These are phyloP conservation scores for Papiliotrema nemorosa DNA, from an alignment of 1,284 basidiomycete genomes.

Conservation along the genomic window DNA sequence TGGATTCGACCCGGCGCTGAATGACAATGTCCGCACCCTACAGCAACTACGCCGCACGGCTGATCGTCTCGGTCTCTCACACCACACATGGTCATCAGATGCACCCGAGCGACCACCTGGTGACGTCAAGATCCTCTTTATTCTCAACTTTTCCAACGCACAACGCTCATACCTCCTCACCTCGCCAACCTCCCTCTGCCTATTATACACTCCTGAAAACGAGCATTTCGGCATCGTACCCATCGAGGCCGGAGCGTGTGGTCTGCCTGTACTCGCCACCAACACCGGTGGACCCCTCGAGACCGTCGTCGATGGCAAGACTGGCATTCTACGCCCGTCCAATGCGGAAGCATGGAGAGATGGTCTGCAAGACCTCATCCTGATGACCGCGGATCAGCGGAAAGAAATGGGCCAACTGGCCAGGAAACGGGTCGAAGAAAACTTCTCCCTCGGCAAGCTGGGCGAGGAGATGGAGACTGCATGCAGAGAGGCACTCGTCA, in stretches of 20 bases:
- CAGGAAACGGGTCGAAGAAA: slow-evolving; percentile 57
- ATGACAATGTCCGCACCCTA: slow-evolving; percentile 68
- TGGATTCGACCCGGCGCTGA: slow-evolving; percentile 67
- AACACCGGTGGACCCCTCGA: slow-evolving; percentile 89
- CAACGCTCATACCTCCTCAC: slow-evolving; percentile 75
- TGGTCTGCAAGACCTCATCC: slow-evolving; percentile 61
- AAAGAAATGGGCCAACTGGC: slow-evolving; percentile 57
- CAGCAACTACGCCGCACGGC: slow-evolving; percentile 59
- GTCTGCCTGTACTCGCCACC: slow-evolving; percentile 83
- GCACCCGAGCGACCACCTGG: slow-evolving; percentile 41
- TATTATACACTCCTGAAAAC: slow-evolving; percentile 91
- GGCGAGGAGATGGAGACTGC: slow-evolving; percentile 62
- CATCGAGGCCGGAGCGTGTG: slow-evolving; percentile 90
- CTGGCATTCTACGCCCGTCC: slow-evolving; percentile 63
- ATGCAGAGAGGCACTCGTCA: slow-evolving; percentile 54
- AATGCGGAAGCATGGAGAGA: slow-evolving; percentile 64
- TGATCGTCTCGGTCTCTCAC: slow-evolving; percentile 53
- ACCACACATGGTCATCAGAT: slow-evolving; percentile 54
- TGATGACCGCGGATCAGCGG: slow-evolving; percentile 54
- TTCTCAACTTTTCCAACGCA: slow-evolving; percentile 76
- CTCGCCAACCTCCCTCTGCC: slow-evolving; percentile 60
- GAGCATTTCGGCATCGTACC: slow-evolving; percentile 98
- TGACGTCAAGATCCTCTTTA: slow-evolving; percentile 64
- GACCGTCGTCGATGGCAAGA: slow-evolving; percentile 66
- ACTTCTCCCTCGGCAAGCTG: slow-evolving; percentile 65